Percentiles rank a stretch among this genome's conserved stretches.
Conservation (phyloP, 2,329 filamentous ascomycete genomes). For the Magnaporthiopsis incrustans region DNA sequence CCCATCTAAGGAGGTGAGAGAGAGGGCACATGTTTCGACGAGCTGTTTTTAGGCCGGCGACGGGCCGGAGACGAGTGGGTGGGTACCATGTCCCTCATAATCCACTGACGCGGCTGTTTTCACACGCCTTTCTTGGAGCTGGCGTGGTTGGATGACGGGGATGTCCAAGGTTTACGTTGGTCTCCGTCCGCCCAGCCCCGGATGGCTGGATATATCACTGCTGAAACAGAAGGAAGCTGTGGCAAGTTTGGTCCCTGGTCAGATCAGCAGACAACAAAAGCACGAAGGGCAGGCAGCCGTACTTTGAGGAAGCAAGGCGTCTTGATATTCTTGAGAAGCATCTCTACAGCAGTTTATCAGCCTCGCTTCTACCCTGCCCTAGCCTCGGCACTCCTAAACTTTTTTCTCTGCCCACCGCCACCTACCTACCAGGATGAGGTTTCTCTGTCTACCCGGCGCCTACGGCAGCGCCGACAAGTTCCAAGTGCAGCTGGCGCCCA, state of each 20-base stretch:
- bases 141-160: neutral
- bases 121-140: neutral
- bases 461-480: conserved; percentile 53
- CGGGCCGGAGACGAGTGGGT: neutral
- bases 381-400: neutral
- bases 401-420: neutral
- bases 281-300: neutral
- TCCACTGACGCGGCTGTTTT: neutral
- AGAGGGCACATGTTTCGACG: neutral
- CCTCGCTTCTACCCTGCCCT: neutral
- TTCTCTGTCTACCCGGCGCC: conserved; percentile 49
- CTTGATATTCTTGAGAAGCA: neutral
- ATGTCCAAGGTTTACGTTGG: neutral
- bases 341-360: neutral
- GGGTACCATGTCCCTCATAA: neutral
- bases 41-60: neutral
- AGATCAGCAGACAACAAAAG: neutral
- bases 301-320: neutral
- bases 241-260: neutral
- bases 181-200: neutral
- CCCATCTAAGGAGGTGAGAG: neutral
- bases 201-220: neutral
- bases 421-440: conserved; percentile 37
- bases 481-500: conserved; percentile 44
- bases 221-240: neutral